These are phyloP conservation scores for Candida succiphila DNA, from an alignment of 805 yeast genomes.

Conservation along the genomic window DNA sequence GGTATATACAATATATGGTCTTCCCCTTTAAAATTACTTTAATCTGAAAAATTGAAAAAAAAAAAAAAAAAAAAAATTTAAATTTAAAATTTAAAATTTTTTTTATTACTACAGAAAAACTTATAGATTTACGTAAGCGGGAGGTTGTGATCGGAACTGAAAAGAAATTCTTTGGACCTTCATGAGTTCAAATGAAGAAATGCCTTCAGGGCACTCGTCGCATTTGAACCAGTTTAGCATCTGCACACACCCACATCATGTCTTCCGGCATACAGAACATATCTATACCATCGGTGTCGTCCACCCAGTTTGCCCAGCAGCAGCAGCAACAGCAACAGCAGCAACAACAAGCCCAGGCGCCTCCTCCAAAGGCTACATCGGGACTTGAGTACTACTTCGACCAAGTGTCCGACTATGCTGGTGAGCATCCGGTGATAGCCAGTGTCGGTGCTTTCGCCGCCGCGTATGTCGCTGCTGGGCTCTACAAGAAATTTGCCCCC, in stretches of 20 bases:
- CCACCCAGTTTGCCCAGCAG: conserved; percentile 39
- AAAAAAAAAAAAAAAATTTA: not conserved
- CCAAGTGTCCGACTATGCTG: conserved; percentile 44
- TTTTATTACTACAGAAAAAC: not conserved
- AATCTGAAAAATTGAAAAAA: not conserved
- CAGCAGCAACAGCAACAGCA: conserved; percentile 10
- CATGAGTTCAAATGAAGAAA: too few relatives aligned
- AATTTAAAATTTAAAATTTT: too few relatives aligned
- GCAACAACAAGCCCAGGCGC: conserved; percentile 15
- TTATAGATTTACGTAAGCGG: not conserved
- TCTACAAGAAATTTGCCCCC: conserved; percentile 57
- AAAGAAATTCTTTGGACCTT: too few relatives aligned
- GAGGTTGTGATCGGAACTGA: too few relatives aligned
- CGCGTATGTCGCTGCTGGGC: conserved; percentile 57
- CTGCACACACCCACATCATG: not conserved
- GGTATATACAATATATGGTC: too few relatives aligned
- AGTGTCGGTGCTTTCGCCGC: conserved; percentile 60
- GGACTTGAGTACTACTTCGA: conserved; percentile 58
- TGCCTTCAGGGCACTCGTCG: too few relatives aligned
- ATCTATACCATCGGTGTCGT: conserved; percentile 45
- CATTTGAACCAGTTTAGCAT: not conserved
- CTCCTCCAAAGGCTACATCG: conserved; percentile 19
- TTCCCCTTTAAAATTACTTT: too few relatives aligned
- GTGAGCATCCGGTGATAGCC: conserved; percentile 69
- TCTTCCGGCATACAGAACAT: conserved; percentile 26